Evolutionary conservation across 2,329 filamentous ascomycete genomes (phyloP).

Genomic region (Hymenoscyphus linearis): DNA sequence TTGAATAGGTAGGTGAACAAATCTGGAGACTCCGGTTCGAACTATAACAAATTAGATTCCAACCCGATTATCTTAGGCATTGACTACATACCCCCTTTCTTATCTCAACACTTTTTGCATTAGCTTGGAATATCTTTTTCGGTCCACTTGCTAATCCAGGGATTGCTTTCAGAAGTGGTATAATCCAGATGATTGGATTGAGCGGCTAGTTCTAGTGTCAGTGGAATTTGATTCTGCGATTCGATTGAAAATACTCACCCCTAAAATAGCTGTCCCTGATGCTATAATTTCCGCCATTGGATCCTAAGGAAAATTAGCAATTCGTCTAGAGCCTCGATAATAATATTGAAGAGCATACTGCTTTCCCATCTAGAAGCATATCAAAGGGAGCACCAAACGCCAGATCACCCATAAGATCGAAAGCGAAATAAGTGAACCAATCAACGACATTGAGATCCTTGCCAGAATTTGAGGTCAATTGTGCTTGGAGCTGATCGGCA

Average conservation of each 20-base stretch:
- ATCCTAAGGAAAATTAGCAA: not conserved
- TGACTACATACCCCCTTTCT: slow-evolving; percentile 10
- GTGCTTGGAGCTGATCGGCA: slow-evolving; percentile 15
- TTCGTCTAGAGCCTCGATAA: not conserved
- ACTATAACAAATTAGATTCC: not conserved
- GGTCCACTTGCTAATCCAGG: slow-evolving; percentile 10
- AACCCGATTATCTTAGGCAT: not conserved
- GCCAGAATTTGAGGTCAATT: slow-evolving; percentile 13
- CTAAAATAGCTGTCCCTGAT: not conserved
- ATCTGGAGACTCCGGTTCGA: slow-evolving; percentile 6
- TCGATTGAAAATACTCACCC: not conserved
- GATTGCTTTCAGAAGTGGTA: slow-evolving; percentile 16
- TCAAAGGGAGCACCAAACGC: slow-evolving; percentile 25
- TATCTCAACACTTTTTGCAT: slow-evolving; percentile 1
- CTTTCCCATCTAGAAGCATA: slow-evolving; percentile 19
- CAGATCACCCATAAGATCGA: slow-evolving; percentile 29
- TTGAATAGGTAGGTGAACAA: slow-evolving; percentile 12
- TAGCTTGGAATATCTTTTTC: slow-evolving; percentile 10
- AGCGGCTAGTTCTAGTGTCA: slow-evolving; percentile 5
- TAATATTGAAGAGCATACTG: not conserved
- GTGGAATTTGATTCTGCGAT: not conserved
- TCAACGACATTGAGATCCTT: slow-evolving; percentile 17
- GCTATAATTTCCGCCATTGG: not conserved
- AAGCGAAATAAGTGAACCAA: slow-evolving; percentile 24
- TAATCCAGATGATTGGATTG: slow-evolving; percentile 21